Evolutionary conservation across 1,139 yeast species (phyloP), one percentile per base, ranked within the genome.

Genomic region (Geotrichum citri-aurantii): DNA sequence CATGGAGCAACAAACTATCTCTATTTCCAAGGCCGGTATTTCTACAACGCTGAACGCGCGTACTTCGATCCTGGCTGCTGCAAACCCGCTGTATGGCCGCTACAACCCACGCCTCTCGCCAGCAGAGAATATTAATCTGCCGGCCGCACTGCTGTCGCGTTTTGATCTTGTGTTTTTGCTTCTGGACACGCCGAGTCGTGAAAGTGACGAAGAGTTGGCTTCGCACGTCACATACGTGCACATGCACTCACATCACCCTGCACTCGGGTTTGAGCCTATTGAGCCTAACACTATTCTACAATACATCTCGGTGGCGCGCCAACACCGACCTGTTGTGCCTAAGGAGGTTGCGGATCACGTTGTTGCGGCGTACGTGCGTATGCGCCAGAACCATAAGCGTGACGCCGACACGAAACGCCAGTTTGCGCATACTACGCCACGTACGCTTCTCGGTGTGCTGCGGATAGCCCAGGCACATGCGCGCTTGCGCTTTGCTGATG

Each of bases 1-100:
- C 50, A 95, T 95, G 99, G 99, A 95, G 77, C 99, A 95, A 73
- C 99, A 95, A 75, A 95, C 99, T 1, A 93, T 95, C 63, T 89
- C 97, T 33, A 95, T 95, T 62, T 88, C 98, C 52, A 95, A 95
- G 73, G 99, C 99, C 2, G 99, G 99, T 65, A 93, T 95, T 66
- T 89, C 95, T 64, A 95, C 99, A 7, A 91, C 98, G 0, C 79
- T 95, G 65, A 95, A 95, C 72, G 99, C 99, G 12, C 82, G 99
- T 73, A 84, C 99, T 0, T 91, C 98, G 1, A 89, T 95, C 62
- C 75, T 95, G 63, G 99, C 99, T 0, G 99, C 99, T 42, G 99
- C 99, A 7, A 95, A 95, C 76, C 99, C 99, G 17, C 77, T 93
- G 46, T 92, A 88, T 71, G 99, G 99, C 61, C 83, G 99, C 65